Base-by-base conservation (phyloP, 129 eudicot genomes). In the Flaveria sonorensis region DNA sequence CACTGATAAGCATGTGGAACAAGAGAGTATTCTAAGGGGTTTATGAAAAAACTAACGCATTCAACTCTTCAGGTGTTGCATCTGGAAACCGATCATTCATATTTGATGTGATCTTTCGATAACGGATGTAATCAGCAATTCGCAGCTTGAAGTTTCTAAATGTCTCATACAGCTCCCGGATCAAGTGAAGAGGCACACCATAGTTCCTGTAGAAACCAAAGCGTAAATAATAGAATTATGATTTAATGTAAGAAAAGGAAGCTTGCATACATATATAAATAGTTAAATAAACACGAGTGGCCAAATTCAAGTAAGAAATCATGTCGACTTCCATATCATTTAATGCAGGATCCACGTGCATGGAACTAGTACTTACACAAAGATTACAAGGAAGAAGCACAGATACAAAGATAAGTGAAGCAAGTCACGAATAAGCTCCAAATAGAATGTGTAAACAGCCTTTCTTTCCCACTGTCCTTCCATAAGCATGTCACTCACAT, bases 21-120 rank as follows among this genome's bases (percentile, higher is more conserved):
- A 56, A 61, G 23, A 32, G n/a, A 64, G 26, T 43, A 42, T 51
- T 73, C 10, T 21, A 57, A 51, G 7, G 4, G 16, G 36, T 46
- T 19, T 7, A 73, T 45, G 39, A 52, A 24, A 24, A 61, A 26
- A 77, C 96, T 90, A 67, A 95, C 99, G 71, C 79, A 45, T 83
- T 77, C 67, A 95, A 73, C 72, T 95, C 99, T 77, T 95, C 99
- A 36, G 97, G 87, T 62, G 96, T 91, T 63, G 99, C 99, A 91
- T 95, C 97, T 60, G 97, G 99, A 80, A 95, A 91, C 62, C 97
- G 99, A 11, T 91, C 99, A 83, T 95, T 91, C 99, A 95, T 95
- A 81, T 95, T 95, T 56, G 99, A 95, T 81, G 99, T 88, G 70
- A 95, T 91, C 86, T 95, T 95, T 59, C 99, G 88, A 70, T 95